A percentile compares a stretch with the other conserved stretches of the same genome.
Conservation (phyloP, 139 green algal genomes). For the Eudorina sp. region DNA sequence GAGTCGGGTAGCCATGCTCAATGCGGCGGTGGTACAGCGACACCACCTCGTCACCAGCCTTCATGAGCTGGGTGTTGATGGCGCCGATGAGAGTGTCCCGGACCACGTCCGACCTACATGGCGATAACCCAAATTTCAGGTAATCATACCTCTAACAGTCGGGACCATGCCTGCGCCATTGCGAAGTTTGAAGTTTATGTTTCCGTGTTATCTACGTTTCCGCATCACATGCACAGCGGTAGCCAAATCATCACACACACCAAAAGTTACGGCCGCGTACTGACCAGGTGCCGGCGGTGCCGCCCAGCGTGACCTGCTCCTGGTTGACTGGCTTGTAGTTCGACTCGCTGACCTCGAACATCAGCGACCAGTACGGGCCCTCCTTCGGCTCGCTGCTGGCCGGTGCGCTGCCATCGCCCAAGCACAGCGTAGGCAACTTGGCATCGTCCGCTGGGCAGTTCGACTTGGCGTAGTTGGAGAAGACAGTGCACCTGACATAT, state of each 20-base stretch:
- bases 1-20: conserved; percentile 93
- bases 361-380: conserved; percentile 93
- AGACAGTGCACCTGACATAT: conserved; percentile 86
- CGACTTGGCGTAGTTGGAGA: conserved; percentile 90
- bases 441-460: conserved; percentile 80
- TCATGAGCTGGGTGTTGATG: conserved; percentile 83
- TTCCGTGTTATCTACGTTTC: too few species aligned
- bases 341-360: conserved; percentile 93
- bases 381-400: conserved; percentile 15
- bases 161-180: too few species aligned
- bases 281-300: conserved; percentile 63
- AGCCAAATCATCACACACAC: too few species aligned
- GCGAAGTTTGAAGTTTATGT: too few species aligned
- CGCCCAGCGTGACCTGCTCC: conserved; percentile 70
- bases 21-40: conserved; percentile 88
- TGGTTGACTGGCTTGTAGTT: conserved; percentile 85
- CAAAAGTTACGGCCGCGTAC: too few species aligned
- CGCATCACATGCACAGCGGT: too few species aligned
- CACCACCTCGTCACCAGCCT: conserved; percentile 79
- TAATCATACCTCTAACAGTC: too few species aligned
- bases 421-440: conserved; percentile 84
- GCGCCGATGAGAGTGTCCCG: conserved; percentile 83
- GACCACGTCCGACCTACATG: conserved; percentile 80
- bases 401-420: conserved; percentile 68
- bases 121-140: too few species aligned